Evolutionary conservation across 805 yeast species (phyloP), one percentile per base, ranked within the genome.

Genomic region (Wickerhamiella domercqiae): DNA sequence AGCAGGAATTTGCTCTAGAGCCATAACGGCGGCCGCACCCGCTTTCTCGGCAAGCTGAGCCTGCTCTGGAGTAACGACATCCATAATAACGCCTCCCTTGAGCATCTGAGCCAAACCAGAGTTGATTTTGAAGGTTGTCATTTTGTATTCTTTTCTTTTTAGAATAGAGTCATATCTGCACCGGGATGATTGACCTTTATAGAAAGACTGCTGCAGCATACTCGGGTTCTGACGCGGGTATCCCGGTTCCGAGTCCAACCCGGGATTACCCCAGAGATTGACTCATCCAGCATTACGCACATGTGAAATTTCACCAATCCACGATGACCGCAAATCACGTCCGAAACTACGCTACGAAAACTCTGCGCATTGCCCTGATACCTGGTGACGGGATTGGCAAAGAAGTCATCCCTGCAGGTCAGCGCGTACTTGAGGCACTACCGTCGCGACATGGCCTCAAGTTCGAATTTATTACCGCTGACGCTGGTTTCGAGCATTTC

Each of bases 321-420:
- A 15, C n/a, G 30, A 14, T 17, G 16, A 7, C 7, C 30, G n/a
- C 30, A 28, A 5, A 28, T 7, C 7, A 28, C n/a, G n/a, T 17
- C 30, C 30, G 30, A 5, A 18, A 30, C 18, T 21, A 30, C 13
- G 33, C 16, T 7, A 17, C 37, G 25, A 40, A 38, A 29, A 48
- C 47, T n/a, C 47, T 51, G 20, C 41, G 39, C 31, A 51, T 57
- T 40, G 78, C 81, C 42, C 69, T 90, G 55, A 86, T 90, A 50
- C 95, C 98, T 37, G 98, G 98, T 57, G 98, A 90, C 59, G 98
- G 98, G 47, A 90, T 90, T 50, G 98, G 98, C 39, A 74, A 79
- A 54, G 98, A 90, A 63, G 98, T 90, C 34, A 86, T 90, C 43
- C 98, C 98, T 44, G 94, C 97, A 32, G 98, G 98, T 50, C 72